Evolutionary conservation across 768 basidiomycete genomes (phyloP), one percentile per base, ranked within the genome.

Genomic region (Psilocybe azurescens): DNA sequence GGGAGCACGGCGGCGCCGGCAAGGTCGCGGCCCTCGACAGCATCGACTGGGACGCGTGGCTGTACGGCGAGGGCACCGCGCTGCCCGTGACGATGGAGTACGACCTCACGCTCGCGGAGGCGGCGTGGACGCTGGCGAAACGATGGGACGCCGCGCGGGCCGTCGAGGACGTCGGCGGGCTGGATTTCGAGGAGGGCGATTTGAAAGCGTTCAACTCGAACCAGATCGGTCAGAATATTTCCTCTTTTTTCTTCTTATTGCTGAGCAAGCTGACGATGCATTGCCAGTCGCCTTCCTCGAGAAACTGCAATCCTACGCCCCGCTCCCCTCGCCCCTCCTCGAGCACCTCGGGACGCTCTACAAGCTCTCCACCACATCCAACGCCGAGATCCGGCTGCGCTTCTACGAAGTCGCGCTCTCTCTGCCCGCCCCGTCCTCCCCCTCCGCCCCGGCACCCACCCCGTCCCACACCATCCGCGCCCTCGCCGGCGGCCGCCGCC

Each of bases 41-140:
- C 52, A 78, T 96, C 48, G 84, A 91, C 68, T 97, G 93, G 91
- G 75, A 94, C 71, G 93, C 84, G 11, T 97, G 94, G 94, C 74
- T 97, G 36, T 86, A 90, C 65, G 94, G 94, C 38, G 88, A 91
- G 72, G 93, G 94, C 3, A 65, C 81, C 5, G 78, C 84, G 62
- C 83, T 97, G 10, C 93, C 93, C 1, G 90, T 87, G 0, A 78
- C 89, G 61, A 81, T 93, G 75, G 80, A 87, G 61, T 95, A 94
- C 61, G 94, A 96, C 63, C 78, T 81, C 32, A 82, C 87, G 1
- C 80, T 96, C 28, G 91, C 91, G 0, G 76, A 83, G 58, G 78
- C 85, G 56, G 89, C 93, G 5, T 91, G 89, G 67, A 81, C 76
- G 5, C 84, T 96, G 8, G 94, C 94, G 3, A 79, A 79, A 38